These are phyloP conservation scores for Bipolaris bicolor DNA, from an alignment of 2,329 filamentous ascomycete genomes.

Conservation along the genomic window DNA sequence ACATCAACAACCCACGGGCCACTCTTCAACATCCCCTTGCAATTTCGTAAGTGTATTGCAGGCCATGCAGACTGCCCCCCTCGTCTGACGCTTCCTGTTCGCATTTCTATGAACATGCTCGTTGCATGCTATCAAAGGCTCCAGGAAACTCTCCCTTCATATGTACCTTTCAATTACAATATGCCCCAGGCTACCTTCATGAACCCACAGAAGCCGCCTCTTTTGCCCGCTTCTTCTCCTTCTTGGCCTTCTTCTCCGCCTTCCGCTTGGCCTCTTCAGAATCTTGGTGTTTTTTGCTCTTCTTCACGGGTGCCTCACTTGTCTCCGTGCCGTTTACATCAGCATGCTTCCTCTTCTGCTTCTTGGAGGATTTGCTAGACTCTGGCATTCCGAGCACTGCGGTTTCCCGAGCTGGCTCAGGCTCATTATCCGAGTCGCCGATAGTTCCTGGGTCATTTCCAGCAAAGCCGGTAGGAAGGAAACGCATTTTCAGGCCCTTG, in stretches of 20 bases:
- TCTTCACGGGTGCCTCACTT: conserved; percentile 44
- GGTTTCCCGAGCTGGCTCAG: conserved; percentile 45
- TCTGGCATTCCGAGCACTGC: conserved; percentile 35
- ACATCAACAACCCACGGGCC: neutral
- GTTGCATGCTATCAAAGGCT: neutral
- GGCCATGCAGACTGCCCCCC: neutral
- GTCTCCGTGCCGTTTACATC: conserved; percentile 38
- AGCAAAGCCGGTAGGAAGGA: conserved; percentile 68
- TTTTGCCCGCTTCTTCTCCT: conserved; percentile 45
- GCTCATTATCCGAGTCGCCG: conserved; percentile 52
- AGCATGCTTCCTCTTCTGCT: conserved; percentile 51
- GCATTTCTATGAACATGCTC: neutral
- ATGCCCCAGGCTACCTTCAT: conserved; percentile 9
- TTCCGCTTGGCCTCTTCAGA: conserved; percentile 44
- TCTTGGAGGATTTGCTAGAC: conserved; percentile 29
- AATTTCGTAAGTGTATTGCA: neutral
- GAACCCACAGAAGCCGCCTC: conserved; percentile 26
- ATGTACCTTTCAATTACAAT: neutral
- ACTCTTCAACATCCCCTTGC: neutral
- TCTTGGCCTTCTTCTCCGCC: conserved; percentile 49
- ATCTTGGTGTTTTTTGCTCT: conserved; percentile 48
- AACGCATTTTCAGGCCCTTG: conserved; percentile 69
- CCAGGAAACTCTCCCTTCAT: neutral
- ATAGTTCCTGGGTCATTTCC: conserved; percentile 51
- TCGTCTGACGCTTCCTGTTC: neutral